Percentiles rank a stretch among this genome's conserved stretches.
Evolutionary conservation across 257 asterid species (phyloP).

Genomic region (Ilex asprella): DNA sequence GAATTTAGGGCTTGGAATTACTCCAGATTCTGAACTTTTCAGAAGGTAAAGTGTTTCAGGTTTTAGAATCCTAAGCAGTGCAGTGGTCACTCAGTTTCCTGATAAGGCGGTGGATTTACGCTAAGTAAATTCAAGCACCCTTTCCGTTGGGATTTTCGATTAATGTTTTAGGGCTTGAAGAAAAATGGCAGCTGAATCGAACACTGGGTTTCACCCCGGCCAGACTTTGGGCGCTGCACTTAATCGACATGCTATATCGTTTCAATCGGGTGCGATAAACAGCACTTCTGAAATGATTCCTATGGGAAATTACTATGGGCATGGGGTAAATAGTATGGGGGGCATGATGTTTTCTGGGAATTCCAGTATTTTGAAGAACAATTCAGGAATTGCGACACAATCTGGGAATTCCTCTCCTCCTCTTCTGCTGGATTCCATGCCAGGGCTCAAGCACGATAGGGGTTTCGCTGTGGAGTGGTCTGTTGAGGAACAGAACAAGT

Average conservation of each 20-base stretch:
- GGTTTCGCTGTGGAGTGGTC: conserved; percentile 85
- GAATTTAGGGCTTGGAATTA: too few species aligned
- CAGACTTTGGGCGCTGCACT: conserved; percentile 6
- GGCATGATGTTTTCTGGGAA: conserved; percentile 39
- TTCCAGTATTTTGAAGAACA: conserved; percentile 12
- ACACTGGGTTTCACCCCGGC: conserved; percentile 41
- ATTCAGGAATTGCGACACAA: conserved; percentile 26
- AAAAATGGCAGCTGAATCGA: conserved; percentile 56
- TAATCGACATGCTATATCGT: conserved; percentile 26
- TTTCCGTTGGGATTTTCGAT: background rate
- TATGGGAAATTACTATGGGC: conserved; percentile 34
- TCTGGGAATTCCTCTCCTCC: conserved; percentile 31
- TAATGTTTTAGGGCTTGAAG: background rate
- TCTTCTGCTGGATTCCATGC: conserved; percentile 50
- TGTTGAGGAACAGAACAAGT: conserved; percentile 58
- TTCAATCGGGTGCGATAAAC: conserved; percentile 33
- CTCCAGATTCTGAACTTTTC: background rate
- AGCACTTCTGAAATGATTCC: conserved; percentile 38
- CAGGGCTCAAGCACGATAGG: conserved; percentile 73
- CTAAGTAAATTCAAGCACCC: background rate
- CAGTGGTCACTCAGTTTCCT: background rate
- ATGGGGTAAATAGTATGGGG: conserved; percentile 34
- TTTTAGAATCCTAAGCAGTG: background rate
- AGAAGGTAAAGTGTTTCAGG: background rate
- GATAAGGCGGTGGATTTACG: background rate